phyloP scores from a whole-genome alignment of 495 filamentous ascomycete genomes.

The Darksidea phi region DNA sequence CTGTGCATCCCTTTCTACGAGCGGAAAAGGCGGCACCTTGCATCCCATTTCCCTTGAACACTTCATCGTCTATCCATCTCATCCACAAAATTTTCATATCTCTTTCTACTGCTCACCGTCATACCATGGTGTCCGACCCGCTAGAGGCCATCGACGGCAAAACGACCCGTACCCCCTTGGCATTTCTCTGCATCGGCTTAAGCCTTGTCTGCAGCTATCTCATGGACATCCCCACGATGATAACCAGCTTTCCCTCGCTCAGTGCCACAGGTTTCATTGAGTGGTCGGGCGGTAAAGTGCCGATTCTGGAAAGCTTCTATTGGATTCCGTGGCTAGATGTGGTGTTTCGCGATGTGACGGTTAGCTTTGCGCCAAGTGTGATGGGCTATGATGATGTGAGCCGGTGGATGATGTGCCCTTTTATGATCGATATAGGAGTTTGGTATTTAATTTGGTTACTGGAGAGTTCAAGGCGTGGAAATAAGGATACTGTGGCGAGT shows the following conservation, averaged over 20 bases:
- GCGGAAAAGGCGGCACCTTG: no score
- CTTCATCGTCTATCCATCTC: no score
- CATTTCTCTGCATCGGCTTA: no score
- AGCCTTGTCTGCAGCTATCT: not conserved
- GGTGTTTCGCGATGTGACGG: constrained; percentile 10
- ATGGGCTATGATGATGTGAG: constrained; percentile 7
- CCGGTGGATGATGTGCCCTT: constrained; percentile 6
- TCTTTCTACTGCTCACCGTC: no score
- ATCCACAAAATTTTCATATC: no score
- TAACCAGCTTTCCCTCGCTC: not conserved
- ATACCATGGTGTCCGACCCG: not conserved
- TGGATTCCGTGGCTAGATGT: not conserved
- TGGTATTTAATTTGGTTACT: not conserved
- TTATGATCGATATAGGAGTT: not conserved
- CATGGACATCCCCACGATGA: constrained; percentile 8
- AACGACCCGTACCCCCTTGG: not conserved
- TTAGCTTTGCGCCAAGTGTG: constrained; percentile 9
- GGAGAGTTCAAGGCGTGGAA: not conserved
- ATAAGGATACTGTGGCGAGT: not conserved
- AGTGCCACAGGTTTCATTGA: not conserved
- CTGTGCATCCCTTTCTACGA: no score
- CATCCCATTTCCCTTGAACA: no score
- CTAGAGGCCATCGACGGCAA: not conserved
- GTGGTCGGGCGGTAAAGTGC: not conserved
- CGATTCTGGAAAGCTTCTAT: constrained; percentile 11